Conservation (phyloP, 768 basidiomycete species). For the Hebeloma cylindrosporum region DNA sequence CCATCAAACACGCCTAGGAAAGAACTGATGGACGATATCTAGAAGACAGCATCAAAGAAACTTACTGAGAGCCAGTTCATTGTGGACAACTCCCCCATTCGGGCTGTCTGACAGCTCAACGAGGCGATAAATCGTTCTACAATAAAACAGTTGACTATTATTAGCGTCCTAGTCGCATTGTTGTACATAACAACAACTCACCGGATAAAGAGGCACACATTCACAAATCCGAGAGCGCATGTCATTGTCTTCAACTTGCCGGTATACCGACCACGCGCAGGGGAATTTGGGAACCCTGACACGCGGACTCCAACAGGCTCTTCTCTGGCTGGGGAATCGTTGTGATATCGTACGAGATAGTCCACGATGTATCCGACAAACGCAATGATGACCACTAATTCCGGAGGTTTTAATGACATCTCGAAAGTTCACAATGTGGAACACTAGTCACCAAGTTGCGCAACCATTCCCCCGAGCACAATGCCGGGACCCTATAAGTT, state of each 20-base stretch:
- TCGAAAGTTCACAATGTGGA: no score
- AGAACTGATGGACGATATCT: no score
- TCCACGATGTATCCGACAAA: constrained; percentile 37
- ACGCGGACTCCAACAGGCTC: no score
- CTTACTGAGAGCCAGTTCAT: constrained; percentile 36
- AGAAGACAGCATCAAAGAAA: no score
- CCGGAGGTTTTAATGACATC: no score
- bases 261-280: no score
- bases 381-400: constrained; percentile 40
- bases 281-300: no score
- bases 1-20: no score
- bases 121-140: constrained; percentile 46
- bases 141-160: neutral
- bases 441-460: constrained; percentile 47
- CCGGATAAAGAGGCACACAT: constrained; percentile 47
- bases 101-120: constrained; percentile 48
- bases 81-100: constrained; percentile 44
- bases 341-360: constrained; percentile 4
- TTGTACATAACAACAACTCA: constrained; percentile 18
- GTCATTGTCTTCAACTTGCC: constrained; percentile 32
- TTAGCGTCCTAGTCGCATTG: neutral
- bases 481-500: constrained; percentile 35
- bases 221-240: constrained; percentile 37
- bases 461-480: constrained; percentile 63
- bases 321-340: constrained; percentile 2